phyloP scores from a whole-genome alignment of 805 yeast species.

The Metschnikowia aberdeeniae region DNA sequence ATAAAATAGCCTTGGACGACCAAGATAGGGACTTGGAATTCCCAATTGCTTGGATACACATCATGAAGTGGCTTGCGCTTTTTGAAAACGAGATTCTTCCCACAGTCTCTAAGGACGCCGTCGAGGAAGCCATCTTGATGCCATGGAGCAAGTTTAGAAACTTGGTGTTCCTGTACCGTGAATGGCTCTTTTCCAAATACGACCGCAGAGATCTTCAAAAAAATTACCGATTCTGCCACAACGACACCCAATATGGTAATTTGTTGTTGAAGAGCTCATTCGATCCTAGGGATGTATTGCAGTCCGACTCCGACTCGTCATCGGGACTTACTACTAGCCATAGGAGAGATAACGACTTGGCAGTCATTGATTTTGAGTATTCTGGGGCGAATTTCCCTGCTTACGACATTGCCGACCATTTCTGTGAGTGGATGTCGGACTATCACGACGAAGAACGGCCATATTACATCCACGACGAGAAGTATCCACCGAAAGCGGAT shows the following conservation, averaged over 20 bases:
- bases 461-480: slow-evolving; percentile 49
- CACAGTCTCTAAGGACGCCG: slow-evolving; percentile 24
- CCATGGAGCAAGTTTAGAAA: slow-evolving; percentile 49
- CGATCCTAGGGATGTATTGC: slow-evolving; percentile 45
- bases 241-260: slow-evolving; percentile 96
- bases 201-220: slow-evolving; percentile 40
- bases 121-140: slow-evolving; percentile 40
- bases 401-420: slow-evolving; percentile 88
- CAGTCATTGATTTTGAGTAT: slow-evolving; percentile 95
- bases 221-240: slow-evolving; percentile 80
- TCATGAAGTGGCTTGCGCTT: slow-evolving; percentile 64
- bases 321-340: slow-evolving; percentile 24
- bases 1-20: slow-evolving; percentile 61
- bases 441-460: slow-evolving; percentile 59
- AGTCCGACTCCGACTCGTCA: slow-evolving; percentile 9
- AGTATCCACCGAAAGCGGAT: slow-evolving; percentile 67
- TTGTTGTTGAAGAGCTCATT: slow-evolving; percentile 57
- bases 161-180: slow-evolving; percentile 48
- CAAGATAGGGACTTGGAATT: slow-evolving; percentile 51
- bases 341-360: slow-evolving; percentile 50
- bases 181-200: slow-evolving; percentile 57
- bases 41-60: slow-evolving; percentile 65
- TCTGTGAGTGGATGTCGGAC: slow-evolving; percentile 96
- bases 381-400: slow-evolving; percentile 89
- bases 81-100: slow-evolving; percentile 41